Evolutionary conservation across 805 yeast genomes (phyloP), one percentile per base, ranked within the genome.

Genomic region (Metschnikowia aberdeeniae): DNA sequence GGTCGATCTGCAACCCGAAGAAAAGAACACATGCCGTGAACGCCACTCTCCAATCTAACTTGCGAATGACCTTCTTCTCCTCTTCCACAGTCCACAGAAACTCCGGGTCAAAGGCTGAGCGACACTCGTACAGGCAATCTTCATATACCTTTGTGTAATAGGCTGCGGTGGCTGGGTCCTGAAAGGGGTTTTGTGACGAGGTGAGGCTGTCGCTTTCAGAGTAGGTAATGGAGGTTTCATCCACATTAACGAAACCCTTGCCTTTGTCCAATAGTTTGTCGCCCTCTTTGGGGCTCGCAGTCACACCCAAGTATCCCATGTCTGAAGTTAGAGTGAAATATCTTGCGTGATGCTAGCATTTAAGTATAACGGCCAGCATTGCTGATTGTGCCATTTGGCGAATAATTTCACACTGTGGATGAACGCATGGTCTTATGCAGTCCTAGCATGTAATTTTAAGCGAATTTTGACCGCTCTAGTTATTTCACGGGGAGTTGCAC

Each of bases 1-100:
- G 64, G 60, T 80, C 86, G 45, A 81, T 60, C 56, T 81, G 80
- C 44, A 82, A 67, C 7, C 80, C 79, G 35, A 77, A 63, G 57
- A 81, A 81, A 78, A 81, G 71, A 45, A 81, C 53, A 48, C 79
- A 78, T 0, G 84, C 84, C 69, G 82, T 70, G 27, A 78, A 61
- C 4, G 81, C 67, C 24, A 82, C 84, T 37, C 73, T 64, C 64
- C 69, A 69, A 49, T 83, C 86, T 34, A 78, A 66, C 54, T 78
- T 80, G 58, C 78, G 56, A 12, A 73, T 58, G 5, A 82, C 56
- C 34, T 59, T 65, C 31, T 62, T 66, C 48, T 82, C 86, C 54
- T 80, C 85, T 39, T 70, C 64, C 4, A 50, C 52, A 0, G 77
- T 66, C 87, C 86, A 82, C 12, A 49, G 56, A 32, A 80, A 71